A percentile compares a stretch with the other conserved stretches of the same genome.
Conservation (phyloP, 2,329 filamentous ascomycete genomes). For the Penicillium sp. region DNA sequence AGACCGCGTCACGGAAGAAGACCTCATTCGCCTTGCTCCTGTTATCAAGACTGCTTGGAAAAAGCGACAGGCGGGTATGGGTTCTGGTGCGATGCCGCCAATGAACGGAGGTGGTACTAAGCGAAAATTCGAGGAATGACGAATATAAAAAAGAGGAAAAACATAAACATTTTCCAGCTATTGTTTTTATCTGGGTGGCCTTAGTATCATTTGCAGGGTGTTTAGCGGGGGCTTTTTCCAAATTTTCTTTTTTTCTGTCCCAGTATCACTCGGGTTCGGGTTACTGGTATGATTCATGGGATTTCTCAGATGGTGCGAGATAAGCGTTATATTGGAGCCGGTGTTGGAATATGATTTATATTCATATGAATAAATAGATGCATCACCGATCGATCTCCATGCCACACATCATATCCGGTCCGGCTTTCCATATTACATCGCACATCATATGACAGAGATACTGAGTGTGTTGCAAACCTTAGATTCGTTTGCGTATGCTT, state of each 20-base stretch:
- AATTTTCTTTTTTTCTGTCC: background rate
- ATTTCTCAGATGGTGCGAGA: no score
- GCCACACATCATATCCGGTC: no score
- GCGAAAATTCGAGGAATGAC: slow-evolving; percentile 43
- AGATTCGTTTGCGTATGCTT: no score
- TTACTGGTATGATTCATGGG: no score
- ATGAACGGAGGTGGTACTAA: slow-evolving; percentile 39
- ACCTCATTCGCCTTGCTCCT: slow-evolving; percentile 69
- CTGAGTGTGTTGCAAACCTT: no score
- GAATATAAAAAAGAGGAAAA: background rate
- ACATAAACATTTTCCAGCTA: background rate
- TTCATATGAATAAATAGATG: no score
- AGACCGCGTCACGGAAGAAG: slow-evolving; percentile 78
- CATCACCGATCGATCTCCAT: no score
- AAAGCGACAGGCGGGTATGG: slow-evolving; percentile 50
- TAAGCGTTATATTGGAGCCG: no score
- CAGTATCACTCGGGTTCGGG: no score
- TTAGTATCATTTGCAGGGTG: slow-evolving; percentile 20
- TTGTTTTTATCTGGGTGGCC: background rate
- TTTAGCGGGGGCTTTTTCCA: slow-evolving; percentile 11
- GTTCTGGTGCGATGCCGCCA: slow-evolving; percentile 23
- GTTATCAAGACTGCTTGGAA: slow-evolving; percentile 83
- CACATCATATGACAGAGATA: no score
- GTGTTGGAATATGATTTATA: no score
- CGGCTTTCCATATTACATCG: no score